A percentile compares a stretch with the other conserved stretches of the same genome.
Conservation (phyloP, 192 early-diverging fungal species). For the Pecoramyces ruminantium region DNA sequence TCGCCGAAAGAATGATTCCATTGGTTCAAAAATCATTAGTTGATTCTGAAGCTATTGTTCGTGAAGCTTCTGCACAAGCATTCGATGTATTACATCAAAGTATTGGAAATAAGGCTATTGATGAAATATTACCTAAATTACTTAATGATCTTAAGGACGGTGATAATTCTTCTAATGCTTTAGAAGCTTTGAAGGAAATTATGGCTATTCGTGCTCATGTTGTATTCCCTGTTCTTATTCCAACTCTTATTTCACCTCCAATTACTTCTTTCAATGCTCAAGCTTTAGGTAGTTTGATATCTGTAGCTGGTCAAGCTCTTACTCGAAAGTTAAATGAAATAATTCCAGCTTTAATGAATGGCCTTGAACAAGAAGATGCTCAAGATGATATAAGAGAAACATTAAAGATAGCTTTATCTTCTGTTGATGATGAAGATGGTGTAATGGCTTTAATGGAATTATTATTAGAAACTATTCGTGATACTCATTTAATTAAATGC, state of each 20-base stretch:
- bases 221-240: constrained; percentile 96
- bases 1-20: constrained; percentile 67
- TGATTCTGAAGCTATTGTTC: constrained; percentile 67
- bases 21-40: constrained; percentile 69
- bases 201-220: constrained; percentile 93
- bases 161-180: constrained; percentile 37
- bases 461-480: constrained; percentile 53
- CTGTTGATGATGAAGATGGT: constrained; percentile 70
- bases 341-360: constrained; percentile 62
- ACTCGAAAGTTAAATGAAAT: constrained; percentile 68
- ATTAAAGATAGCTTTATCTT: constrained; percentile 46
- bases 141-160: constrained; percentile 51
- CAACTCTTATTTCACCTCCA: constrained; percentile 73
- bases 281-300: constrained; percentile 71
- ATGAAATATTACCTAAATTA: constrained; percentile 77
- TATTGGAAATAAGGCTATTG: constrained; percentile 81
- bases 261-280: constrained; percentile 85
- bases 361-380: constrained; percentile 45
- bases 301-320: constrained; percentile 73
- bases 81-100: constrained; percentile 88
- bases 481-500: constrained; percentile 26
- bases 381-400: constrained; percentile 55
- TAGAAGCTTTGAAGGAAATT: constrained; percentile 91
- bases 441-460: constrained; percentile 59
- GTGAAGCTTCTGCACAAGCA: constrained; percentile 86